A percentile compares a stretch with the other conserved stretches of the same genome.
Conservation (phyloP, 2,329 filamentous ascomycete species). For the Fusarium vanettenii region DNA sequence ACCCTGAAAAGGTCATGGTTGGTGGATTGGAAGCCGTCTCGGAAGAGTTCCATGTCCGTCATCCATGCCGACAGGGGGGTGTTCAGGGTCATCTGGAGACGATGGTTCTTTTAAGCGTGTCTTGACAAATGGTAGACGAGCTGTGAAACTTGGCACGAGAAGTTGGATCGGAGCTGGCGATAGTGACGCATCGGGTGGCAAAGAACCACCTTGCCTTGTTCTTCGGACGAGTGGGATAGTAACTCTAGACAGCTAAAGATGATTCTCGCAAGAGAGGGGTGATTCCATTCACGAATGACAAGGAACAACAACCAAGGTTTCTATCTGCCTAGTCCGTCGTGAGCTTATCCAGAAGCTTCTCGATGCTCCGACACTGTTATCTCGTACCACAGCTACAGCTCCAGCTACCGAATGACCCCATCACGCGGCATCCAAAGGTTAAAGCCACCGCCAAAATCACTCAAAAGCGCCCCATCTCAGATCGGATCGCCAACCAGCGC, state of each 20-base stretch:
- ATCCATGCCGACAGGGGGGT: neutral
- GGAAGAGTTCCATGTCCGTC: neutral
- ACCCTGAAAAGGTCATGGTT: neutral
- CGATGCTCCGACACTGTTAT: slow-evolving; percentile 19
- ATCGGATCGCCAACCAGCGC: slow-evolving; percentile 30
- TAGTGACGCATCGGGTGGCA: neutral
- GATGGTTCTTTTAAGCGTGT: neutral
- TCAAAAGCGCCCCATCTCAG: slow-evolving; percentile 34
- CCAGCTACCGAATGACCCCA: slow-evolving; percentile 1
- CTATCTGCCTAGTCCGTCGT: neutral
- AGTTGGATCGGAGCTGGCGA: neutral
- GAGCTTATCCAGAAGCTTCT: slow-evolving; percentile 4
- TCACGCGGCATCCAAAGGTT: slow-evolving; percentile 16
- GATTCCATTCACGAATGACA: neutral
- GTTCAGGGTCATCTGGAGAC: neutral
- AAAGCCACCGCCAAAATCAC: slow-evolving; percentile 40
- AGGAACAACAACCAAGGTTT: neutral
- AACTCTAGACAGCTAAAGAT: neutral
- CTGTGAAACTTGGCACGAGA: neutral
- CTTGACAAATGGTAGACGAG: neutral
- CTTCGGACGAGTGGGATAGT: neutral
- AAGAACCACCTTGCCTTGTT: neutral
- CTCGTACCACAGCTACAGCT: slow-evolving; percentile 16
- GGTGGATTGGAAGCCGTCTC: slow-evolving; percentile 1
- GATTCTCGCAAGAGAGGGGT: neutral